A percentile compares a stretch with the other conserved stretches of the same genome.
Evolutionary conservation across 805 yeast genomes (phyloP).

Genomic region (Candida montana): DNA sequence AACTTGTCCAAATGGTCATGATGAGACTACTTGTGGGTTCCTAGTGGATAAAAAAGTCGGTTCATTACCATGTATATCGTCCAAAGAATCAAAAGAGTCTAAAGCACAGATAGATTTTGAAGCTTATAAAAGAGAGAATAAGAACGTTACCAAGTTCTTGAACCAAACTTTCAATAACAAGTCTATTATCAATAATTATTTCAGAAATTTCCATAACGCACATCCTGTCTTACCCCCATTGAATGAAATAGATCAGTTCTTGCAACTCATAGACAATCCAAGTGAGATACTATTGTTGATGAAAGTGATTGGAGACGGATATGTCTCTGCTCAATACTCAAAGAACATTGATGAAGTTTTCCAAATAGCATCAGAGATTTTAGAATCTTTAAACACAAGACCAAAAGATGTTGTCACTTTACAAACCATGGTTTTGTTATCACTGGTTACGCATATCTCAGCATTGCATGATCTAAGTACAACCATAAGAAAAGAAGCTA

Average conservation of each 20-base stretch:
- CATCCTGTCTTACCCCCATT: conserved; percentile 46
- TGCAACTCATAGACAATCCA: conserved; percentile 29
- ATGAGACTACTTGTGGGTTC: conserved; percentile 17
- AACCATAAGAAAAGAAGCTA: conserved; percentile 37
- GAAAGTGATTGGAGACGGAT: conserved; percentile 48
- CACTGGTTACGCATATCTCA: conserved; percentile 45
- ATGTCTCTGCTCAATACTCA: conserved; percentile 30
- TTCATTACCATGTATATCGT: conserved; percentile 17
- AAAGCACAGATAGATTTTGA: conserved; percentile 12
- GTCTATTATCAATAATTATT: conserved; percentile 27
- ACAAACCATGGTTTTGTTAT: conserved; percentile 36
- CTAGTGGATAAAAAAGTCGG: conserved; percentile 12
- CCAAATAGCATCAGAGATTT: conserved; percentile 30
- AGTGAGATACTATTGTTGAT: conserved; percentile 40
- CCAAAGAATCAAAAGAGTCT: conserved; percentile 1
- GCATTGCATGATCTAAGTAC: conserved; percentile 43
- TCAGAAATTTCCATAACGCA: conserved; percentile 32
- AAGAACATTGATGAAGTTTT: conserved; percentile 37
- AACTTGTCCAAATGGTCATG: conserved; percentile 24
- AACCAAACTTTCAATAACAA: conserved; percentile 19
- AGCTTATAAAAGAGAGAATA: conserved; percentile 2
- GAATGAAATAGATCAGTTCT: conserved; percentile 29
- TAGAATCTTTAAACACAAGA: conserved; percentile 24
- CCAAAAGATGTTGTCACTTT: conserved; percentile 38
- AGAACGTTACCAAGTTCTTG: background rate